Percentiles rank a stretch among this genome's conserved stretches.
phyloP scores from a whole-genome alignment of 2,329 filamentous ascomycete genomes.

The Penicillium sp. region DNA sequence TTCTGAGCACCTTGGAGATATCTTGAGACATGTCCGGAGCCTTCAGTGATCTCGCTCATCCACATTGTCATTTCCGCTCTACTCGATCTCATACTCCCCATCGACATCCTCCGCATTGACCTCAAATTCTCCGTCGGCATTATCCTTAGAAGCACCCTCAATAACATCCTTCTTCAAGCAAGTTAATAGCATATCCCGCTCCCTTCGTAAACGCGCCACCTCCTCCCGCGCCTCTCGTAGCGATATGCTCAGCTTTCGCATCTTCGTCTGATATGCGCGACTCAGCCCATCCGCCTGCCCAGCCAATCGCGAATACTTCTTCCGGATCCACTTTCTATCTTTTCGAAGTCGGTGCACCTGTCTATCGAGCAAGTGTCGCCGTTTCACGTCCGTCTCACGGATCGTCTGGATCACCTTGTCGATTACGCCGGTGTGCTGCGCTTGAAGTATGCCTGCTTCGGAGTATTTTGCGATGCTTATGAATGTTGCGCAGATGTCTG shows the following conservation, averaged over 20 bases:
- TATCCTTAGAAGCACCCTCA: background rate
- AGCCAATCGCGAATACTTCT: constrained; percentile 21
- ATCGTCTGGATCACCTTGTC: constrained; percentile 29
- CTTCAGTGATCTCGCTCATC: background rate
- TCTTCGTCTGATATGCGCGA: constrained; percentile 14
- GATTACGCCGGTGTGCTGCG: constrained; percentile 24
- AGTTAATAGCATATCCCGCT: constrained; percentile 2
- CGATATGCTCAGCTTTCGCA: constrained; percentile 5
- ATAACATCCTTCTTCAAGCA: background rate
- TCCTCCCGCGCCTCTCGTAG: constrained; percentile 1
- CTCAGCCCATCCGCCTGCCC: constrained; percentile 15
- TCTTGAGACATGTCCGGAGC: background rate
- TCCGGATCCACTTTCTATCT: constrained; percentile 21
- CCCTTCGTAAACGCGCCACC: background rate
- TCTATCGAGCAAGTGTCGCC: constrained; percentile 19
- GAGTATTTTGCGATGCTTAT: constrained; percentile 28
- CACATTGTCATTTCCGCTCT: background rate
- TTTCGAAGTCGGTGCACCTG: constrained; percentile 15
- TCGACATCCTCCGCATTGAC: background rate
- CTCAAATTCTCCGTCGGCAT: background rate
- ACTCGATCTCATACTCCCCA: background rate
- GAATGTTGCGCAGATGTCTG: constrained; percentile 32
- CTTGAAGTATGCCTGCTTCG: constrained; percentile 23
- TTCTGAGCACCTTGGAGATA: background rate
- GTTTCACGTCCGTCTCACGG: constrained; percentile 15